Evolutionary conservation across 2,329 filamentous ascomycete species (phyloP), one percentile per base, ranked within the genome.

Genomic region (Aspergillus cejpii): DNA sequence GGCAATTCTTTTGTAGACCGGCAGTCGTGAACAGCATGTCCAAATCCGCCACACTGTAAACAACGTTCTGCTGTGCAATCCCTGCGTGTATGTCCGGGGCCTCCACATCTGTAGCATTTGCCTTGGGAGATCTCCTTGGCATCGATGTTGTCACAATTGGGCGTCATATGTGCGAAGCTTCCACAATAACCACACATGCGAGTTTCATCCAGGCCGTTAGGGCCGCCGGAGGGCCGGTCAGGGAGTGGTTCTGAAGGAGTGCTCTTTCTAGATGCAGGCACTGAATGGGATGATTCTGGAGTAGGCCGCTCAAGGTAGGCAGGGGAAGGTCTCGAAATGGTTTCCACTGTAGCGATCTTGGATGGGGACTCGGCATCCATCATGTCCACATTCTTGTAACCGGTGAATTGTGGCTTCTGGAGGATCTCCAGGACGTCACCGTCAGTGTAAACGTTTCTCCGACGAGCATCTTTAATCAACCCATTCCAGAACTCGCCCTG

Each of bases 401-500:
- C 70, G 11, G 63, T 69, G 41, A 73, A 67, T 21, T 78, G 76
- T 33, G 77, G 75, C 51, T 71, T 73, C 34, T 70, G 66, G 12
- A 85, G 70, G 58, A 84, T 70, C 17, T 57, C 66, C 47, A 72
- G 59, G 1, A 85, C 61, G 58, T 85, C 73, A 10, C 80, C 90
- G 33, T 79, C 76, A 0, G 87, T 95, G 64, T 92, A 95, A 7
- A 83, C 73, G 50, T 85, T 78, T 59, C 92, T 80, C 15, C 70
- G 65, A 57, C 81, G 81, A 5, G 92, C 85, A 67, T 98, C 86
- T 26, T 85, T 78, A 42, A 98, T 87, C 34, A 98, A 76, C 52
- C 83, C 84, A 50, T 78, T 81, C 92, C 94, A 98, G 67, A 88
- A 96, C 60, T 92, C 81, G 48, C 92, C 92, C 61, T 94, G 85